Conservation (phyloP, 2,329 filamentous ascomycete species). For the Penicillium olsonii region DNA sequence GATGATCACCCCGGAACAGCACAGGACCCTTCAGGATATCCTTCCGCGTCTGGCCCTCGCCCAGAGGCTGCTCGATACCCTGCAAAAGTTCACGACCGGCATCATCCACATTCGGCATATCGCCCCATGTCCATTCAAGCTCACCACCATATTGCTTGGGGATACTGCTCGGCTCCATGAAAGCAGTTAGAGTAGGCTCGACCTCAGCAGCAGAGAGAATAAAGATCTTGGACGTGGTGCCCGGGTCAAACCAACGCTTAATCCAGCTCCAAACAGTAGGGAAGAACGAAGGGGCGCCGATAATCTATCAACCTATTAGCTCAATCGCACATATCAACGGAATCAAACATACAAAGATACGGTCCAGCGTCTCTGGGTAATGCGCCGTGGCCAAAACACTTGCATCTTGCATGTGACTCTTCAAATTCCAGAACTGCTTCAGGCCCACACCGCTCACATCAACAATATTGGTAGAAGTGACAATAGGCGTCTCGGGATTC, state of each 20-base stretch:
- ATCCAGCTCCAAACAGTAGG: conserved; percentile 90
- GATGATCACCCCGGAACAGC: conserved; percentile 34
- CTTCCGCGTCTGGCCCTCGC: conserved; percentile 28
- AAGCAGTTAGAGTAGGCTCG: conserved; percentile 72
- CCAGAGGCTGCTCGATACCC: conserved; percentile 30
- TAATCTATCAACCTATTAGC: conserved; percentile 56
- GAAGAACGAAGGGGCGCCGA: conserved; percentile 88
- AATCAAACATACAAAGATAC: conserved; percentile 62
- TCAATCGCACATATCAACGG: not conserved
- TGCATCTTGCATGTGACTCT: conserved; percentile 90
- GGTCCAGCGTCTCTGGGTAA: conserved; percentile 90
- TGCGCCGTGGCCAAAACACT: conserved; percentile 86
- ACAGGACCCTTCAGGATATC: conserved; percentile 38
- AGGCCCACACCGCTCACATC: conserved; percentile 85
- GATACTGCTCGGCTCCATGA: conserved; percentile 80
- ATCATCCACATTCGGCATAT: conserved; percentile 70
- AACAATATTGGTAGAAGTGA: conserved; percentile 91
- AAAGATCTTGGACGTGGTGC: conserved; percentile 94
- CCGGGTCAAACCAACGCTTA: conserved; percentile 93
- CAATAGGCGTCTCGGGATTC: conserved; percentile 79
- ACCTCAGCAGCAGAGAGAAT: conserved; percentile 76
- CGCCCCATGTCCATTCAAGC: conserved; percentile 78
- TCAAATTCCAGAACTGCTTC: conserved; percentile 95
- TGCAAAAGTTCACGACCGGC: conserved; percentile 37
- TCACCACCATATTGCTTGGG: conserved; percentile 88